Conservation (phyloP, 2,329 filamentous ascomycete genomes). For the Aciculosporium take region DNA sequence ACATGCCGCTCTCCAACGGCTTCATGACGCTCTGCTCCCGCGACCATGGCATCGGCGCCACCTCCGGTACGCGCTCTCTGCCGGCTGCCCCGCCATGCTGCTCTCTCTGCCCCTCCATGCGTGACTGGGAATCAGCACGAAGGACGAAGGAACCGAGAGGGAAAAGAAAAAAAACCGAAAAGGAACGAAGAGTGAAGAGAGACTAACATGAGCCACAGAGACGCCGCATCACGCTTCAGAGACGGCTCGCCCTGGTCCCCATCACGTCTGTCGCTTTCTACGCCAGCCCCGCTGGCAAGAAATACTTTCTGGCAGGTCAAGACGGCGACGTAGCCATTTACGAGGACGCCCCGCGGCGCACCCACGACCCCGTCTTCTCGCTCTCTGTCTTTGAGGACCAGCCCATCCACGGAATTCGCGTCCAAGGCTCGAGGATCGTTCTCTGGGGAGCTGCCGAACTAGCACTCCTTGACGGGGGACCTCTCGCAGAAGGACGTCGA, state of each 20-base stretch:
- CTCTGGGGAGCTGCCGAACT: slow-evolving; percentile 58
- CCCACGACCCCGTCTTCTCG: slow-evolving; percentile 20
- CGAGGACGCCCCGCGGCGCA: slow-evolving; percentile 17
- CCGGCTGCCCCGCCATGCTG: neutral
- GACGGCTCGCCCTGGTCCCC: slow-evolving; percentile 34
- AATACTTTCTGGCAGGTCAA: slow-evolving; percentile 43
- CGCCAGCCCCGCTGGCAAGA: slow-evolving; percentile 14
- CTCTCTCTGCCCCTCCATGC: neutral
- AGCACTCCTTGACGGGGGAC: slow-evolving; percentile 20
- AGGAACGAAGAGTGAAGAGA: neutral
- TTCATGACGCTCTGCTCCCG: neutral
- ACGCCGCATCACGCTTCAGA: slow-evolving; percentile 9
- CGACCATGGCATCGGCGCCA: slow-evolving; percentile 1
- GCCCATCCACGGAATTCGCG: slow-evolving; percentile 57
- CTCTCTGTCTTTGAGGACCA: slow-evolving; percentile 50
- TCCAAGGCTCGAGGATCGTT: slow-evolving; percentile 26
- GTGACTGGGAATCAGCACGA: too few species aligned
- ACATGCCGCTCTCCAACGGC: slow-evolving; percentile 1
- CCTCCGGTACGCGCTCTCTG: neutral
- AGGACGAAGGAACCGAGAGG: neutral
- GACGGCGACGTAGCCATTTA: slow-evolving; percentile 45
- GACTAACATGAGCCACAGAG: neutral
- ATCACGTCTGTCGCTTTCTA: slow-evolving; percentile 47
- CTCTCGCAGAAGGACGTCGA: slow-evolving; percentile 9
- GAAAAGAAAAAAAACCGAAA: neutral